Conservation (phyloP, 257 asterid species). For the Nicotiana sylvestris region DNA sequence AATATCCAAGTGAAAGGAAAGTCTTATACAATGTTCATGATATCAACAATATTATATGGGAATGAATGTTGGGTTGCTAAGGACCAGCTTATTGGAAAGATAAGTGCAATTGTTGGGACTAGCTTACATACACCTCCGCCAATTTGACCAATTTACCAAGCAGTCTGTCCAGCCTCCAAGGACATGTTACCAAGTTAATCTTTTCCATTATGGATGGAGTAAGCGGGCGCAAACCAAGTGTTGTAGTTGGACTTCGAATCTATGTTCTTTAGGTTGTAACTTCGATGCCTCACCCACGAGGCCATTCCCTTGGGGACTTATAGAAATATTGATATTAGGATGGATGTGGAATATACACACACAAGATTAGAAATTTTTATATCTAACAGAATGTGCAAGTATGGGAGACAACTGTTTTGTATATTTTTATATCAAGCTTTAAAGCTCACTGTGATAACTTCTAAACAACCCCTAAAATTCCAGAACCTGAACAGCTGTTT, state of each 20-base stretch:
- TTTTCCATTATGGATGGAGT: not conserved
- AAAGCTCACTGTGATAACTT: too few relatives aligned
- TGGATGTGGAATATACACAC: not conserved
- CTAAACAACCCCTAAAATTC: too few relatives aligned
- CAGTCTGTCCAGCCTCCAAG: not conserved
- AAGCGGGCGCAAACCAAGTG: not conserved
- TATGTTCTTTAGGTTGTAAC: not conserved
- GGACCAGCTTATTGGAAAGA: not conserved
- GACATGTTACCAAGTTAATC: not conserved
- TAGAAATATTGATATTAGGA: not conserved
- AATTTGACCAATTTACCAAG: not conserved
- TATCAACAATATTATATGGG: not conserved
- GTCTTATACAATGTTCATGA: not conserved
- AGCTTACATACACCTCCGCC: not conserved
- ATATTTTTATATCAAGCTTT: too few relatives aligned
- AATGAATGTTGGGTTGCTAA: not conserved
- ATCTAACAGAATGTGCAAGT: not conserved
- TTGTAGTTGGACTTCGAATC: not conserved
- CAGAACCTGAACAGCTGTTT: too few relatives aligned
- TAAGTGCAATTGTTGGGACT: not conserved
- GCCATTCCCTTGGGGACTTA: not conserved
- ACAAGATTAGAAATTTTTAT: not conserved
- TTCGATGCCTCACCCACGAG: not conserved
- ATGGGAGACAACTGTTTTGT: too few relatives aligned
- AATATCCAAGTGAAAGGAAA: not conserved